A percentile compares a stretch with the other conserved stretches of the same genome.
phyloP scores from a whole-genome alignment of 2,329 filamentous ascomycete species.

The Penicillium sp. region DNA sequence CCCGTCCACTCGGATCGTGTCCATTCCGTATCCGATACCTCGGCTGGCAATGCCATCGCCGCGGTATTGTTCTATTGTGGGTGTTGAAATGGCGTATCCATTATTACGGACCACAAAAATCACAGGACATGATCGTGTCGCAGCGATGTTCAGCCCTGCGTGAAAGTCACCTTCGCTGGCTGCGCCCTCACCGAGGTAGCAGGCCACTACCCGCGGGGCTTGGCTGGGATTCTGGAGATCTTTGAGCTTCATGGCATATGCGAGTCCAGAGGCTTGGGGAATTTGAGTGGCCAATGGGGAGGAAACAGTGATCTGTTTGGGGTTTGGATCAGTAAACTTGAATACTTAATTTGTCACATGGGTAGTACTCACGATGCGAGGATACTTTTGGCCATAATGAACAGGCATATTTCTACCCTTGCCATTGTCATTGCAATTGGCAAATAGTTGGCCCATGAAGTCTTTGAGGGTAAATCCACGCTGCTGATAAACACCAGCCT shows the following conservation, averaged over 20 bases:
- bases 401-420: slow-evolving; percentile 93
- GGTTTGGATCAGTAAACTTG: slow-evolving; percentile 39
- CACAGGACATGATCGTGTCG: slow-evolving; percentile 79
- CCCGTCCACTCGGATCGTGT: slow-evolving; percentile 87
- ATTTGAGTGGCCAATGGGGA: slow-evolving; percentile 85
- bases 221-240: slow-evolving; percentile 65
- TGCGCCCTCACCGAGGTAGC: slow-evolving; percentile 87
- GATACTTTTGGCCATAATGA: slow-evolving; percentile 79
- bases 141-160: slow-evolving; percentile 83
- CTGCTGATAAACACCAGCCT: slow-evolving; percentile 85
- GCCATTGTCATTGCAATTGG: slow-evolving; percentile 75
- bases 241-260: slow-evolving; percentile 82
- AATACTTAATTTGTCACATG: not conserved
- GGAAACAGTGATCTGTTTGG: slow-evolving; percentile 75
- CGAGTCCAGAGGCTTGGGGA: slow-evolving; percentile 80
- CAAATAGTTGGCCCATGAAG: slow-evolving; percentile 94
- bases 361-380: slow-evolving; percentile 66
- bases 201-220: slow-evolving; percentile 66
- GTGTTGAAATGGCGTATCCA: slow-evolving; percentile 84
- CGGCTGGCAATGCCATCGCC: slow-evolving; percentile 86
- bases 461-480: slow-evolving; percentile 80
- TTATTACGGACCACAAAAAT: slow-evolving; percentile 92
- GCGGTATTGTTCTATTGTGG: slow-evolving; percentile 83
- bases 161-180: slow-evolving; percentile 91
- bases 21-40: slow-evolving; percentile 87